Evolutionary conservation across 257 asterid genomes (phyloP).

Genomic region (Avicennia marina): DNA sequence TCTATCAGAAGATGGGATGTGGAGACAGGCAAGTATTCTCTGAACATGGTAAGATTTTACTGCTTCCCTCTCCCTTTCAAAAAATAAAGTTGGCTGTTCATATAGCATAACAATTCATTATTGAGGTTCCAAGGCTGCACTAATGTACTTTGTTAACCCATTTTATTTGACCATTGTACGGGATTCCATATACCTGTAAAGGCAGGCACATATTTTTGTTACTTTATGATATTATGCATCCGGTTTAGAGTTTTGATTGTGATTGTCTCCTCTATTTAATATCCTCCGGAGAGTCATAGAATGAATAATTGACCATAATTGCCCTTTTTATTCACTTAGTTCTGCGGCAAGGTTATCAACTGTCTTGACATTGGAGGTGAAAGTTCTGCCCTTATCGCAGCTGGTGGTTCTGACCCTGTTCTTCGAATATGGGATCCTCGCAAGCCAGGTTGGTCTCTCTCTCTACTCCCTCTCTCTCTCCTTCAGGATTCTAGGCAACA

Average conservation of each 20-base stretch:
- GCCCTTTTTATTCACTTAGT: constrained; percentile 31
- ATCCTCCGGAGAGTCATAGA: no score
- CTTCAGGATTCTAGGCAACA: background rate
- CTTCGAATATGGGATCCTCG: constrained; percentile 99
- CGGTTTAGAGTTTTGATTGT: no score
- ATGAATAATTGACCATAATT: background rate
- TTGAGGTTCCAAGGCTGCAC: no score
- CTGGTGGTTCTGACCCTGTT: constrained; percentile 75
- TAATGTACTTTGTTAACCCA: no score
- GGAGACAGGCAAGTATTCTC: constrained; percentile 68
- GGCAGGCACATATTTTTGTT: no score
- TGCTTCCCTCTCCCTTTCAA: background rate
- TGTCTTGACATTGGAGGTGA: constrained; percentile 97
- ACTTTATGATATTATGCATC: no score
- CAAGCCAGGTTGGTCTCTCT: constrained; percentile 66
- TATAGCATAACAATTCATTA: no score
- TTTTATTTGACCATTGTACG: no score
- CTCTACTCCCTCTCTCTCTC: background rate
- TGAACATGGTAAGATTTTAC: constrained; percentile 50
- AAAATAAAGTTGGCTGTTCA: no score
- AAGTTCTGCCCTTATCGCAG: constrained; percentile 83
- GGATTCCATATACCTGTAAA: no score
- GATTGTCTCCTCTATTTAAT: no score
- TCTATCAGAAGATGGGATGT: constrained; percentile 95
- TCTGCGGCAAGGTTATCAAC: constrained; percentile 68